These are phyloP conservation scores for Chaetothyriales sp. DNA, from an alignment of 2,329 filamentous ascomycete species.

Conservation along the genomic window DNA sequence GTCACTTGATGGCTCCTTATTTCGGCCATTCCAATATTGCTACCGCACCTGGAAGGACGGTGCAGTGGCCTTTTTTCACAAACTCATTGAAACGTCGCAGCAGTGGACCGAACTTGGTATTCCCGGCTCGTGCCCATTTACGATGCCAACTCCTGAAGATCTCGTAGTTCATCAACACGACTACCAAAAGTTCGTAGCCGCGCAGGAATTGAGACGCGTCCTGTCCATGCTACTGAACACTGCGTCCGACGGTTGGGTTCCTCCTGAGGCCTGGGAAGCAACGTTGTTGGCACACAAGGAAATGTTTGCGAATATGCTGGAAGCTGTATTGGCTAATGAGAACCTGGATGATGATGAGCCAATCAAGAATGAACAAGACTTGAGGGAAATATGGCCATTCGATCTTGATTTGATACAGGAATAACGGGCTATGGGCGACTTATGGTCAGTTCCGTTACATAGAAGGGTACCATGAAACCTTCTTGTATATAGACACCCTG, in stretches of 20 bases:
- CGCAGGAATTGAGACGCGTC: slow-evolving; percentile 5
- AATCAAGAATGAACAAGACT: background rate
- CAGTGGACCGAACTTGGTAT: slow-evolving; percentile 29
- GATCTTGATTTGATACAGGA: too few relatives aligned
- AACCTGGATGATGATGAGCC: background rate
- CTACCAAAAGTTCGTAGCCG: background rate
- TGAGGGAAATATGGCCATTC: background rate
- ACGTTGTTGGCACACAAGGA: slow-evolving; percentile 21
- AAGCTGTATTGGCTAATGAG: background rate
- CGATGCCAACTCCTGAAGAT: slow-evolving; percentile 4
- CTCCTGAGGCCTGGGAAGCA: slow-evolving; percentile 23
- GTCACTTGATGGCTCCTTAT: slow-evolving; percentile 25
- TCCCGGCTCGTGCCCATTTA: slow-evolving; percentile 23
- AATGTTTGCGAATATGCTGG: slow-evolving; percentile 14
- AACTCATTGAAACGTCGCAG: slow-evolving; percentile 28
- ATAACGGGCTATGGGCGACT: too few relatives aligned
- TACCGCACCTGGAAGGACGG: slow-evolving; percentile 31
- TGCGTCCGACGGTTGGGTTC: slow-evolving; percentile 26
- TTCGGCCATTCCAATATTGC: slow-evolving; percentile 29
- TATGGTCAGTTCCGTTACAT: too few relatives aligned
- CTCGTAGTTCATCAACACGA: background rate
- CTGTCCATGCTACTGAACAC: slow-evolving; percentile 22
- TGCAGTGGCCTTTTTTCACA: slow-evolving; percentile 26
- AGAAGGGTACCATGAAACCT: too few relatives aligned
- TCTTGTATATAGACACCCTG: too few relatives aligned